Conservation (phyloP, 768 basidiomycete species). For the Tulasnella sp. region DNA sequence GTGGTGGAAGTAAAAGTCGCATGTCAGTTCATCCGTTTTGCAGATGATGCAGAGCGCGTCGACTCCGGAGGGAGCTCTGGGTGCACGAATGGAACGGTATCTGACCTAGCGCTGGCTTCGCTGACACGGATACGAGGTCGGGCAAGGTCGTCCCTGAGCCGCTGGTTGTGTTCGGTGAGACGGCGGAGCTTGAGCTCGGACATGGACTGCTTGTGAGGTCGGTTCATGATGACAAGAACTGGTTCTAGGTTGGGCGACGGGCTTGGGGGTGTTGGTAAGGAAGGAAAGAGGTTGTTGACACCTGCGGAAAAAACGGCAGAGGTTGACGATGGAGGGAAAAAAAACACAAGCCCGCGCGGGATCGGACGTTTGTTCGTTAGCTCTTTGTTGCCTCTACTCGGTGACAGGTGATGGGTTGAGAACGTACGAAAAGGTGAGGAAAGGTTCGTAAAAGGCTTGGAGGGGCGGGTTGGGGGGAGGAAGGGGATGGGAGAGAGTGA, state of each 20-base stretch:
- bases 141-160: conserved; percentile 79
- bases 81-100: background rate
- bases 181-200: conserved; percentile 93
- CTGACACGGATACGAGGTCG: conserved; percentile 84
- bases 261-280: background rate
- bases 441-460: background rate
- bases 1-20: background rate
- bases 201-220: conserved; percentile 71
- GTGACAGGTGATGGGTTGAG: background rate
- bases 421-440: background rate
- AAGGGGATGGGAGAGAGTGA: background rate
- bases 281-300: background rate
- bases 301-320: background rate
- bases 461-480: background rate
- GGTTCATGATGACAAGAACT: conserved; percentile 18
- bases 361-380: background rate
- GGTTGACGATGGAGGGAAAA: background rate
- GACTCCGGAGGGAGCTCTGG: background rate
- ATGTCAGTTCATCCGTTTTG: background rate
- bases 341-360: background rate
- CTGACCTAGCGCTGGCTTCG: conserved; percentile 75
- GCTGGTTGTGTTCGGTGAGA: conserved; percentile 86
- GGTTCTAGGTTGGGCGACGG: background rate
- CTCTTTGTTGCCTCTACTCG: background rate
- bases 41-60: background rate